Evolutionary conservation across 2,329 filamentous ascomycete genomes (phyloP).

Genomic region (Thielaviopsis euricoi): DNA sequence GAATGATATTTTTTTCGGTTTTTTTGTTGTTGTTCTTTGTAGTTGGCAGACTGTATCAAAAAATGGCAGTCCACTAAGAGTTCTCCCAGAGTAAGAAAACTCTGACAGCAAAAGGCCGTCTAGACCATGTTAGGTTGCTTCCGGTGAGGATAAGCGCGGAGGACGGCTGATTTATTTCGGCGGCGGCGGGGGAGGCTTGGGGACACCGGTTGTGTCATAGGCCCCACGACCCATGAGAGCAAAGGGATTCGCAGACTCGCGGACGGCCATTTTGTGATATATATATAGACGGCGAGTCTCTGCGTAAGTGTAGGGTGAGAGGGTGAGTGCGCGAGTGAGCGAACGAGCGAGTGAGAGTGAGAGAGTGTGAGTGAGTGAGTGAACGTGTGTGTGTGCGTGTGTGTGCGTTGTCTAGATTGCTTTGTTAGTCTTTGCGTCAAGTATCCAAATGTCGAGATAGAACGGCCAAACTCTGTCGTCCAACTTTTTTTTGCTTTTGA

Average conservation of each 20-base stretch:
- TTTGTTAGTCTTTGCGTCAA: not conserved
- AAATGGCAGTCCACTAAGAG: not conserved
- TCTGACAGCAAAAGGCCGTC: not conserved
- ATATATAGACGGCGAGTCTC: not conserved
- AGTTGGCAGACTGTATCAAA: not conserved
- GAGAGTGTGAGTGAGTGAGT: no score
- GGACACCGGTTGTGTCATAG: slow-evolving; percentile 34
- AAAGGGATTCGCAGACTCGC: slow-evolving; percentile 18
- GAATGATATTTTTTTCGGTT: slow-evolving; percentile 1
- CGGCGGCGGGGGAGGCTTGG: slow-evolving; percentile 29
- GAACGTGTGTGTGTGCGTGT: not conserved
- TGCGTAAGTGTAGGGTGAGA: no score
- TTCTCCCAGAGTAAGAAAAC: not conserved
- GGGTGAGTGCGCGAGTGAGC: not conserved
- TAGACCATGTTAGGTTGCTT: not conserved
- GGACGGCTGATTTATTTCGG: slow-evolving; percentile 8
- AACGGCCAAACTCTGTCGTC: not conserved
- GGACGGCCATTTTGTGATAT: slow-evolving; percentile 22
- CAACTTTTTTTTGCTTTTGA: not conserved
- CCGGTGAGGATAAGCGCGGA: not conserved
- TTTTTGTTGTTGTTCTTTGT: not conserved
- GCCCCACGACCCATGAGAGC: slow-evolving; percentile 34
- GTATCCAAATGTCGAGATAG: not conserved
- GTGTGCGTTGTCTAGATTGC: not conserved
- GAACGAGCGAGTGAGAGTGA: no score